Evolutionary conservation across 352 stramenopile species (phyloP).

Genomic region (Thalassiosira hispida): DNA sequence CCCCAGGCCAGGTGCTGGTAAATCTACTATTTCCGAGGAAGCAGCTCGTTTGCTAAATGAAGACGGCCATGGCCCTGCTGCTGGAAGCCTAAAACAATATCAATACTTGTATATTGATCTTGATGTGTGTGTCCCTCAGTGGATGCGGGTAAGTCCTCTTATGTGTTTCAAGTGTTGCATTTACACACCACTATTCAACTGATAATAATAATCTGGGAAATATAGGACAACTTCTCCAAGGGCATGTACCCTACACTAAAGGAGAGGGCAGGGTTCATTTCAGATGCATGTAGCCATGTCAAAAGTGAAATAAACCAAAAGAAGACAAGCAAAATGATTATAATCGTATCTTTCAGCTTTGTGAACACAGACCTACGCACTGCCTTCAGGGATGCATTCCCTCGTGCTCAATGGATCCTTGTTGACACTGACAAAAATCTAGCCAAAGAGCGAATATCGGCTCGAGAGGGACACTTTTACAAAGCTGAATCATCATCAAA

Average conservation of each 20-base stretch:
- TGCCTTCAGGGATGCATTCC: constrained; percentile 64
- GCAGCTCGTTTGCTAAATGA: constrained; percentile 33
- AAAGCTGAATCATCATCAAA: constrained; percentile 24
- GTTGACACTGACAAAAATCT: constrained; percentile 63
- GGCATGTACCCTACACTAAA: constrained; percentile 75
- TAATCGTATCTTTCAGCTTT: constrained; percentile 74
- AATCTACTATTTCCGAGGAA: constrained; percentile 62
- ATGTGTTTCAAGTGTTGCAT: too few species aligned
- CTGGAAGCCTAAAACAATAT: constrained; percentile 3
- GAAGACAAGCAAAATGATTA: constrained; percentile 28
- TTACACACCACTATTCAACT: too few species aligned
- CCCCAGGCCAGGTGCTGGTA: constrained; percentile 64
- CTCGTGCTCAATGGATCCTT: constrained; percentile 61
- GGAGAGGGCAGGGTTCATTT: constrained; percentile 64
- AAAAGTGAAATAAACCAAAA: constrained; percentile 11
- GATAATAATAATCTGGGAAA: background rate
- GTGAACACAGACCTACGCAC: constrained; percentile 74
- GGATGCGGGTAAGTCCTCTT: constrained; percentile 53
- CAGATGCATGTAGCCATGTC: constrained; percentile 58
- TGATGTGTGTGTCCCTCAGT: constrained; percentile 79
- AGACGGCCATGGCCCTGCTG: background rate
- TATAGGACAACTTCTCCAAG: constrained; percentile 71
- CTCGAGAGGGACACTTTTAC: constrained; percentile 77
- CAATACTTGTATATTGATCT: constrained; percentile 59
- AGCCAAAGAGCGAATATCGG: constrained; percentile 57